Conservation (phyloP, 2,329 filamentous ascomycete genomes). For the Ceratocystis alfenasii region DNA sequence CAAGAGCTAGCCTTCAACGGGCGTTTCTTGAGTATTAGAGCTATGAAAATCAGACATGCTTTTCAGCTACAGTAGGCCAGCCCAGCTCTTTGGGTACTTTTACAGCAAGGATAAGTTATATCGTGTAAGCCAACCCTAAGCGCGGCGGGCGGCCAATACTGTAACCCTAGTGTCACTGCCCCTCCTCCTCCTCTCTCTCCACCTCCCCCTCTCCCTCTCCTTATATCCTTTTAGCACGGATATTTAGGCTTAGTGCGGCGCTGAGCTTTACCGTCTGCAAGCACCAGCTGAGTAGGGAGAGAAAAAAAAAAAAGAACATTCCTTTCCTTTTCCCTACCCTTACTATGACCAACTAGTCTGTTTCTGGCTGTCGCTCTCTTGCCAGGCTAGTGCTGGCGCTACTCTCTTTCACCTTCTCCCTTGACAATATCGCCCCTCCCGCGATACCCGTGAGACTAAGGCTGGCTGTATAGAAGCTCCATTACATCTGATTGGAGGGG, state of each 20-base stretch:
- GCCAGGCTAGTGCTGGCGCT: neutral
- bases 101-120: neutral
- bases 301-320: neutral
- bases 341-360: neutral
- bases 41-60: neutral
- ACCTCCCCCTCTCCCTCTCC: neutral
- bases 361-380: neutral
- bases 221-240: neutral
- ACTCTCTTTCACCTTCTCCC: neutral
- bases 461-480: neutral
- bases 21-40: neutral
- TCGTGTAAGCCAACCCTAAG: neutral
- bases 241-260: neutral
- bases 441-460: neutral
- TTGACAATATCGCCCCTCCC: neutral
- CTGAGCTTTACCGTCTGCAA: neutral
- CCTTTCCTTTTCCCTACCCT: neutral
- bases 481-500: conserved; percentile 1
- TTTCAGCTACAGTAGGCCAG: neutral
- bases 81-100: neutral
- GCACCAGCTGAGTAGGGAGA: neutral
- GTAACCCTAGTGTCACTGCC: neutral
- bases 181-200: neutral
- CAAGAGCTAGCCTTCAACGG: neutral
- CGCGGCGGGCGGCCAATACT: too few species aligned